Evolutionary conservation across 768 basidiomycete species (phyloP).

Genomic region (Hydnomerulius pinastri): DNA sequence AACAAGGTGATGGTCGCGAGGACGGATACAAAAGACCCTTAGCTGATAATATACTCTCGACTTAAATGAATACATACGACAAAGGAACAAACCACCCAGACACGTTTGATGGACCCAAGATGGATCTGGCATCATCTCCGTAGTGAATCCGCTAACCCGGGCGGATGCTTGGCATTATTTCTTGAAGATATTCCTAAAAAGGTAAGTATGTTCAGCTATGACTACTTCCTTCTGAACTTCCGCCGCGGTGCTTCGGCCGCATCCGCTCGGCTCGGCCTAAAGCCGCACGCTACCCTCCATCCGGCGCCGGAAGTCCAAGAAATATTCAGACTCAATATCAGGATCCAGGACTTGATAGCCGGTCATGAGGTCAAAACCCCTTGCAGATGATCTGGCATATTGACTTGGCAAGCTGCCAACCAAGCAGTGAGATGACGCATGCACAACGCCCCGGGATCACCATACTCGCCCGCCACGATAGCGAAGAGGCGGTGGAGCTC

Average conservation of each 20-base stretch:
- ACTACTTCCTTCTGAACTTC: background rate
- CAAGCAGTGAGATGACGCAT: too few relatives aligned
- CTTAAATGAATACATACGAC: constrained; percentile 4
- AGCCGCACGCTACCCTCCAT: background rate
- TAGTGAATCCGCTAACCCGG: background rate
- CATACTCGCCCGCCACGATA: too few relatives aligned
- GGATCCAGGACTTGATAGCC: too few relatives aligned
- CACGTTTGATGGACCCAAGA: background rate
- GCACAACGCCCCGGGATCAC: too few relatives aligned
- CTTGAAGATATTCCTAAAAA: background rate
- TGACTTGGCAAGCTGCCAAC: too few relatives aligned
- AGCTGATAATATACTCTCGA: background rate
- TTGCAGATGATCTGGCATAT: too few relatives aligned
- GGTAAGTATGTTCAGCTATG: constrained; percentile 1
- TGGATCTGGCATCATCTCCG: background rate
- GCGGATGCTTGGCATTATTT: too few relatives aligned
- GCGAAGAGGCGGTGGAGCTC: too few relatives aligned
- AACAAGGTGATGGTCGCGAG: background rate
- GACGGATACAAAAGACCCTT: background rate
- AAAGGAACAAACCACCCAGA: constrained; percentile 1
- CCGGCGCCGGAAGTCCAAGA: too few relatives aligned
- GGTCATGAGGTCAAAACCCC: too few relatives aligned
- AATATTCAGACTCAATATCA: too few relatives aligned
- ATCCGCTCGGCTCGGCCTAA: background rate
- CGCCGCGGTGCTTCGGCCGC: background rate